Conservation (phyloP, 2,329 filamentous ascomycete genomes). For the Fusarium goolgardi region DNA sequence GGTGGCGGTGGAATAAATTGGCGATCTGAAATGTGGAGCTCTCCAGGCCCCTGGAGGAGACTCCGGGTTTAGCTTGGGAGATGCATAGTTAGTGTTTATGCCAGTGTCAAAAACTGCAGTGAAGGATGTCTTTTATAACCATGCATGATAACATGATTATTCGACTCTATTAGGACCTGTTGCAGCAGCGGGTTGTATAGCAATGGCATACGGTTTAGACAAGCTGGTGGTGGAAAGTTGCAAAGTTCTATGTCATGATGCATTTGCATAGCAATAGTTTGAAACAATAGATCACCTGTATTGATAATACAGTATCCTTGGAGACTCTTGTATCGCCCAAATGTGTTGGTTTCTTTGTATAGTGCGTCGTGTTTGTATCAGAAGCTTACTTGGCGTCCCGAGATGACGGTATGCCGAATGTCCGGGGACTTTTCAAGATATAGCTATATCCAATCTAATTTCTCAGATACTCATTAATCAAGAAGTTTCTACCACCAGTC, state of each 20-base stretch:
- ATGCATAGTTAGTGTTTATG: background rate
- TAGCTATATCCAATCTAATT: slow-evolving; percentile 27
- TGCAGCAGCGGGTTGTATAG: background rate
- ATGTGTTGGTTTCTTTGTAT: background rate
- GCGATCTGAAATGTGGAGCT: slow-evolving; percentile 40
- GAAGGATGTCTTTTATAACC: background rate
- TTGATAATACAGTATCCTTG: background rate
- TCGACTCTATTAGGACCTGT: background rate
- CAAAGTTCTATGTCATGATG: slow-evolving; percentile 34
- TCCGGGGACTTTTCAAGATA: slow-evolving; percentile 12
- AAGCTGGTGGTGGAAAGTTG: slow-evolving; percentile 5
- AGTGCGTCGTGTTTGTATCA: slow-evolving; percentile 19
- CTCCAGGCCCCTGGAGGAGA: slow-evolving; percentile 42
- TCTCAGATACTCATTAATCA: background rate
- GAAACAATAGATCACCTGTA: background rate
- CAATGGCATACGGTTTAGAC: slow-evolving; percentile 27
- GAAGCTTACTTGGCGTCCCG: slow-evolving; percentile 26
- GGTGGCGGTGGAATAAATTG: background rate
- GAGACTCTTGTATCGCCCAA: background rate
- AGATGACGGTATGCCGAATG: slow-evolving; percentile 33
- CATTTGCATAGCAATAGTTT: background rate
- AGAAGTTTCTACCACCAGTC: slow-evolving; percentile 8
- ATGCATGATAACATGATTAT: background rate
- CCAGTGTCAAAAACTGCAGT: background rate
- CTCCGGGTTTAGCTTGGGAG: slow-evolving; percentile 8